phyloP scores from a whole-genome alignment of 208 protist species.

The Acanthamoeba sp. region DNA sequence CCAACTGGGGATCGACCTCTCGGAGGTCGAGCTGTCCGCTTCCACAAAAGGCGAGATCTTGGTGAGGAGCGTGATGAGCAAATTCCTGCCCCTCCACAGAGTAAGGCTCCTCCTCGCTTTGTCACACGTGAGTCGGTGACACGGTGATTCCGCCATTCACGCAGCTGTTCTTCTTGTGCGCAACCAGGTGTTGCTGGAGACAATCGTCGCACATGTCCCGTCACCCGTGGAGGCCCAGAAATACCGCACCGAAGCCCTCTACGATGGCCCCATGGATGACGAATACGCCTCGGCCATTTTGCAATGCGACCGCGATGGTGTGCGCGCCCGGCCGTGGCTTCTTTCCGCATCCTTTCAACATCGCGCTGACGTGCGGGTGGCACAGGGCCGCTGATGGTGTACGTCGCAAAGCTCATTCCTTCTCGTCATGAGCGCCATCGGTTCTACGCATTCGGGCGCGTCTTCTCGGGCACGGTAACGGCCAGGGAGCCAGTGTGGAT shows the following conservation, averaged over 20 bases:
- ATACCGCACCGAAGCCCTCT: conserved; percentile 96
- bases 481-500: conserved; percentile 98
- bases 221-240: conserved; percentile 97
- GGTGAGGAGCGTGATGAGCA: conserved; percentile 98
- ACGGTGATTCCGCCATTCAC: no score
- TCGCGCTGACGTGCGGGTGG: no score
- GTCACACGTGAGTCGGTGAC: no score
- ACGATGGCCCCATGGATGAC: conserved; percentile 97
- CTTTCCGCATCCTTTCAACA: no score
- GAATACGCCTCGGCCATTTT: conserved; percentile 89
- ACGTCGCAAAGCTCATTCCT: conserved; percentile 99
- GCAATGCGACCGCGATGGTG: conserved; percentile 82
- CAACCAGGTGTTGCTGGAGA: conserved; percentile 96
- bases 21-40: conserved; percentile 93
- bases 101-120: background rate
- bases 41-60: conserved; percentile 92
- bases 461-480: conserved; percentile 95
- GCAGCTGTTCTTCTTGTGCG: no score
- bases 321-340: no score
- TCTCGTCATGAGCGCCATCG: conserved; percentile 95
- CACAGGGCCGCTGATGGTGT: conserved; percentile 96
- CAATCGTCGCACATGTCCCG: conserved; percentile 98
- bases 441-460: conserved; percentile 98
- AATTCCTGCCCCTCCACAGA: conserved; percentile 92
- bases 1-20: conserved; percentile 95